These are phyloP conservation scores for Triadica sebifera DNA, from an alignment of 345 rosid genomes.

Conservation along the genomic window DNA sequence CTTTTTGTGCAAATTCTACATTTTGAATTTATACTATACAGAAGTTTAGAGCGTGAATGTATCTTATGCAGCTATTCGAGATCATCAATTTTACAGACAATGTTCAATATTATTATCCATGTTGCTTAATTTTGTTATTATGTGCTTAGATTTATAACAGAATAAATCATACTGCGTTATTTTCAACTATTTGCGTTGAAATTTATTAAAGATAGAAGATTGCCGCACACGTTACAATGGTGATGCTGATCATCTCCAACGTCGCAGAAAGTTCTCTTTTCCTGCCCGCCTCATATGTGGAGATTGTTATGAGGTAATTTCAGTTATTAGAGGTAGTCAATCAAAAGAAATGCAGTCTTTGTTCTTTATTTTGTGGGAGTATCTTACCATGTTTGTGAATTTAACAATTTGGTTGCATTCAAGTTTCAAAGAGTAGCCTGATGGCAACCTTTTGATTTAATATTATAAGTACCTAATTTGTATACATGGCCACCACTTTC, in stretches of 20 bases:
- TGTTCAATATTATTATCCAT: neutral
- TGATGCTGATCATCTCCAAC: constrained; percentile 92
- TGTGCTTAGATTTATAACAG: neutral
- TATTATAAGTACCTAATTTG: neutral
- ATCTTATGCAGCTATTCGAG: neutral
- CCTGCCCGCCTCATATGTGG: constrained; percentile 93
- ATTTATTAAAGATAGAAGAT: constrained; percentile 77
- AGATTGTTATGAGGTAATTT: constrained; percentile 88
- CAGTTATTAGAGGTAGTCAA: neutral
- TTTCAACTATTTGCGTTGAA: neutral
- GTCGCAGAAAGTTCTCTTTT: constrained; percentile 84
- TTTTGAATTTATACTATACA: neutral
- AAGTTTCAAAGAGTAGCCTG: neutral
- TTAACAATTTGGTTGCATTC: neutral
- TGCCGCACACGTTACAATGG: constrained; percentile 95
- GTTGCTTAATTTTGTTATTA: neutral
- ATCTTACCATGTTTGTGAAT: neutral
- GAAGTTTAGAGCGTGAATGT: no score
- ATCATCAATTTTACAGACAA: neutral
- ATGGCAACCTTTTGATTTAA: neutral
- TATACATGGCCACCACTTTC: constrained; percentile 26
- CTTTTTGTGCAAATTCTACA: neutral
- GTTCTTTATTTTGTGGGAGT: neutral
- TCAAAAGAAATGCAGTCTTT: neutral
- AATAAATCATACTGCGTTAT: no score